Base-by-base conservation (phyloP, 225 moss, liverwort and hornwort species). In the Pleurozium schreberi region DNA sequence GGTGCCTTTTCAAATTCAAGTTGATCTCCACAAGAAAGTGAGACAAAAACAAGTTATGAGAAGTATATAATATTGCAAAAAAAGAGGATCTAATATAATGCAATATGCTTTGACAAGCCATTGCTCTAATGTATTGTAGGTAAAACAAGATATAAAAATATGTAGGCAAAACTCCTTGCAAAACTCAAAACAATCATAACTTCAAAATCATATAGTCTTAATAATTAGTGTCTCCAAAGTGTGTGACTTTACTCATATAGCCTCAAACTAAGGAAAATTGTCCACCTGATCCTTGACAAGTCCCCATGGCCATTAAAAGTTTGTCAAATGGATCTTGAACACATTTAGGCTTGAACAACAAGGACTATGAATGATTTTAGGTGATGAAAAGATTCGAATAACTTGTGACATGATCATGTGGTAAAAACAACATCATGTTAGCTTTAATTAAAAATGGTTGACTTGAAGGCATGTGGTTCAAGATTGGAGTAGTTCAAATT, bases 231-330 rank as follows among this genome's bases (percentile, higher is more conserved):
- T 18, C 33, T 50, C 20, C 75, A 50, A 75, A 33, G 13, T 50
- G 11, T 49, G 49, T 49, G 49, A 49, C 11, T 73, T 73, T 0
- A 45, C 0, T 4, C 2, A 2, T 30, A 3, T 31, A 74, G 7
- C 10, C 3, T 45, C 2, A n/a, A n/a, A n/a, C n/a, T 10, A 10
- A 30, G 0, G 10, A 73, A 73, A 30, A 28, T 17, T 45, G 28
- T 73, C 10, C 30, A 73, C 2, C 6, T 45, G 30, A 73, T 45
- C 10, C 1, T 30, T 6, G 7, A 28, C 43, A 42, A 45, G 3
- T 5, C 0, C 2, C 16, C 0, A 71, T 43, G 1, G 6, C 49
- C 49, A 47, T 12, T 6, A 12, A 75, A 31, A 18, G 31, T 12
- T 74, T 30, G 12, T 49, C 11, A 49, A 74, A 47, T 31, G 31